phyloP scores from a whole-genome alignment of 1,284 basidiomycete genomes.

The Blastosporella zonata region DNA sequence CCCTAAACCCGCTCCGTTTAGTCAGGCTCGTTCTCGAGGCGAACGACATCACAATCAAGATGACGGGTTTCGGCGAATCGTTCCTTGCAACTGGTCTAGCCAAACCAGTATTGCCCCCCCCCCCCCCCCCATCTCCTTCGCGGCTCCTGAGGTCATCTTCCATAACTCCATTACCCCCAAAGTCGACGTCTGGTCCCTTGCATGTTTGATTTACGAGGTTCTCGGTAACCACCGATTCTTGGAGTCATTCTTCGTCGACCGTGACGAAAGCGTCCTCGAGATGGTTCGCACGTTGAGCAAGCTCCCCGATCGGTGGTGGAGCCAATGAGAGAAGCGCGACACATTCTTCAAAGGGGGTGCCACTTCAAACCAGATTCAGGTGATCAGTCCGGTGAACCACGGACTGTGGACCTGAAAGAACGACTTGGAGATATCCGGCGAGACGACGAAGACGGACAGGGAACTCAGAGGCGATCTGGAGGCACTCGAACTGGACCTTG shows the following conservation, averaged over 20 bases:
- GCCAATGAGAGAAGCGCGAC: constrained; percentile 3
- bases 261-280: constrained; percentile 4
- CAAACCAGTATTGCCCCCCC: background rate
- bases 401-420: constrained; percentile 10
- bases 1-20: constrained; percentile 2
- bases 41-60: constrained; percentile 5
- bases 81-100: constrained; percentile 2
- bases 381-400: constrained; percentile 4
- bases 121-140: constrained; percentile 4
- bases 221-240: constrained; percentile 3
- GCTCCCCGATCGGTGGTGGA: constrained; percentile 9
- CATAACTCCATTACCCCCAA: background rate
- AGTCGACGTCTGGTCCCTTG: constrained; percentile 6
- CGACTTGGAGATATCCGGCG: constrained; percentile 5
- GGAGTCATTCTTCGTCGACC: constrained; percentile 4
- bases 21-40: constrained; percentile 2
- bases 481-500: background rate
- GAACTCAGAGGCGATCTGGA: constrained; percentile 8
- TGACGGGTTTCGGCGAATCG: constrained; percentile 11
- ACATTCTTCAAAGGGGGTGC: constrained; percentile 4
- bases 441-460: constrained; percentile 2
- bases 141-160: constrained; percentile 12
- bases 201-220: constrained; percentile 7
- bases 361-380: constrained; percentile 4
- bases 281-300: constrained; percentile 13